Conservation (phyloP, 78 protist genomes). For the Emiliania huxleyi region DNA sequence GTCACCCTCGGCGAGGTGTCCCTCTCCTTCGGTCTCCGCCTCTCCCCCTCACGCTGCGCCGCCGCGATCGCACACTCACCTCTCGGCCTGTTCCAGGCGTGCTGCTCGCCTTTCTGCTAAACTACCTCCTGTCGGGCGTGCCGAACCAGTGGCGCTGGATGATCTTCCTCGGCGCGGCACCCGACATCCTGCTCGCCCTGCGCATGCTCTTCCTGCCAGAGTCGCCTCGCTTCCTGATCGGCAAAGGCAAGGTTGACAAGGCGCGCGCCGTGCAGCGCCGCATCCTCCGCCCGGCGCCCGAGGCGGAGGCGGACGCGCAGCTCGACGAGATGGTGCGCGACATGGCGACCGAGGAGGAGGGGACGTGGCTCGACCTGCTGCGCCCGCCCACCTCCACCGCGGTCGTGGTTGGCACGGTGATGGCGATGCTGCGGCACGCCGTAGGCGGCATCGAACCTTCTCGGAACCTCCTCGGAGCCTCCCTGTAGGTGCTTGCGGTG, state of each 20-base stretch:
- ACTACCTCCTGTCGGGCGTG: not conserved
- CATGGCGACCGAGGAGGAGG: not conserved
- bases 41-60: too few relatives aligned
- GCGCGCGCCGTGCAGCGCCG: not conserved
- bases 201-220: not conserved
- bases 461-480: too few relatives aligned
- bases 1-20: not conserved
- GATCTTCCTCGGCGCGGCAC: not conserved
- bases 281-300: not conserved
- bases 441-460: conserved; percentile 13
- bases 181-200: not conserved
- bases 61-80: too few relatives aligned
- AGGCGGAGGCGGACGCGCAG: not conserved
- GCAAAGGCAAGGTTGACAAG: not conserved
- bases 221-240: not conserved
- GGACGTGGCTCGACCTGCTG: not conserved
- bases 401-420: not conserved
- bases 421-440: not conserved
- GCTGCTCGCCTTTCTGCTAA: not conserved
- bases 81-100: too few relatives aligned
- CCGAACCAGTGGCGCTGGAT: not conserved
- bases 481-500: too few relatives aligned
- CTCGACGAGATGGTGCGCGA: not conserved
- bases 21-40: not conserved
- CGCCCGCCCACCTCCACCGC: not conserved